A percentile compares a stretch with the other conserved stretches of the same genome.
phyloP scores from a whole-genome alignment of 2,329 filamentous ascomycete species.

The Cryphonectria nitschkei region DNA sequence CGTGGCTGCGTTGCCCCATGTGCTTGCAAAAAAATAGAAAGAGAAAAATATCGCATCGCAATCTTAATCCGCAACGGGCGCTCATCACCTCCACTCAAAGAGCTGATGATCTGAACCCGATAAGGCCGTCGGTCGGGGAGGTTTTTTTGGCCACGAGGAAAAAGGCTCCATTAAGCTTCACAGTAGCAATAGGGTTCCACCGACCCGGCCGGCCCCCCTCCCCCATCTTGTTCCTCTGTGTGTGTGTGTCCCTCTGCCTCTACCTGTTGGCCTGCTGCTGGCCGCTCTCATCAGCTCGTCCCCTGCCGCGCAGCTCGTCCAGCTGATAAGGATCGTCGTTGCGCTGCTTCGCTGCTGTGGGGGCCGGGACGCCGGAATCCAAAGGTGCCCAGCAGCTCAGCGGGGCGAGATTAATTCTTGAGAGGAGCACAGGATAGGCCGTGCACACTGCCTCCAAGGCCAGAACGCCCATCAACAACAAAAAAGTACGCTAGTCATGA shows the following conservation, averaged over 20 bases:
- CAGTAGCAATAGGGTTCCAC: not conserved
- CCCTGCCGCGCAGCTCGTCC: not conserved
- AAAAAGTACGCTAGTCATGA: not conserved
- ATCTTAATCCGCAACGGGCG: slow-evolving; percentile 2
- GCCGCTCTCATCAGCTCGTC: slow-evolving; percentile 1
- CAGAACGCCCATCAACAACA: not conserved
- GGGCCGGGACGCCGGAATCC: not conserved
- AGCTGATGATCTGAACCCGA: slow-evolving; percentile 11
- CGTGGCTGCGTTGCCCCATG: too few relatives aligned
- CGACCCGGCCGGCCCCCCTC: not conserved
- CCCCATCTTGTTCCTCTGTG: not conserved
- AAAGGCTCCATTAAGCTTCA: not conserved
- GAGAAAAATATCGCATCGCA: slow-evolving; percentile 4
- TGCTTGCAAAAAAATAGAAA: not conserved
- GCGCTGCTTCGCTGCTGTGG: slow-evolving; percentile 3
- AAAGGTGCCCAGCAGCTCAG: not conserved
- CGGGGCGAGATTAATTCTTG: not conserved
- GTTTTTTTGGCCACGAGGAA: slow-evolving; percentile 1
- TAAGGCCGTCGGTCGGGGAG: slow-evolving; percentile 1
- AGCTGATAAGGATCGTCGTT: slow-evolving; percentile 10
- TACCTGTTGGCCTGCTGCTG: not conserved
- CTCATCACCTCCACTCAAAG: not conserved
- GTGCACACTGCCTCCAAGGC: slow-evolving; percentile 1
- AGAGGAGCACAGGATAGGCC: not conserved
- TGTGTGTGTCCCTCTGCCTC: not conserved